A percentile compares a stretch with the other conserved stretches of the same genome.
Conservation (phyloP, 2,329 filamentous ascomycete genomes). For the Cytospora leucostoma region DNA sequence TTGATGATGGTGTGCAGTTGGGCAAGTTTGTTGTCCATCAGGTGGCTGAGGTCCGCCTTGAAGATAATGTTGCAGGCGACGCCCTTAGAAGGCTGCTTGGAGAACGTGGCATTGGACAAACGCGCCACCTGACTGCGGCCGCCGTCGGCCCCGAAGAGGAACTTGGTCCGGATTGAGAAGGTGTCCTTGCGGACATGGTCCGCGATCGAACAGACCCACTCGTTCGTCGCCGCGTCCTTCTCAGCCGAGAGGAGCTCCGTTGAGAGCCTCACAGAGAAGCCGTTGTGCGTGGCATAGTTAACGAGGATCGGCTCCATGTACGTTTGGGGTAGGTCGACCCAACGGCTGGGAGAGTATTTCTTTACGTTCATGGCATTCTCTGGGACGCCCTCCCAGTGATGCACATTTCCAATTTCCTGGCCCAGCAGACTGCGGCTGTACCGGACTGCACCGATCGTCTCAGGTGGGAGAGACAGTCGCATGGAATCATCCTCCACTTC, state of each 20-base stretch:
- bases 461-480: slow-evolving; percentile 34
- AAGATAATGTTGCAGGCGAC: slow-evolving; percentile 23
- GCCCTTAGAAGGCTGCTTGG: slow-evolving; percentile 10
- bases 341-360: slow-evolving; percentile 40
- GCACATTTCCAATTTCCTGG: slow-evolving; percentile 41
- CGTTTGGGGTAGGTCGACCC: slow-evolving; percentile 40
- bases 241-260: slow-evolving; percentile 40
- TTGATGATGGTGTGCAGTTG: slow-evolving; percentile 59
- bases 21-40: slow-evolving; percentile 51
- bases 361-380: slow-evolving; percentile 38
- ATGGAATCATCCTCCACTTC: slow-evolving; percentile 38
- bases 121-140: slow-evolving; percentile 20
- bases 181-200: slow-evolving; percentile 38
- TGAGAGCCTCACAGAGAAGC: slow-evolving; percentile 43
- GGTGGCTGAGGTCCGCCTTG: slow-evolving; percentile 48
- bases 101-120: slow-evolving; percentile 2
- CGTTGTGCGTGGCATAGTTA: slow-evolving; percentile 40
- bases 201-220: slow-evolving; percentile 33
- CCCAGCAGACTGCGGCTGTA: slow-evolving; percentile 44
- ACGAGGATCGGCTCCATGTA: slow-evolving; percentile 47
- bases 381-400: slow-evolving; percentile 44
- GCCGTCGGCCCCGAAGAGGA: slow-evolving; percentile 59
- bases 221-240: slow-evolving; percentile 22
- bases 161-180: slow-evolving; percentile 51
- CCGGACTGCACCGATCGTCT: slow-evolving; percentile 40